These are phyloP conservation scores for Schrenkiella parvula DNA, from an alignment of 345 rosid genomes.

Conservation along the genomic window DNA sequence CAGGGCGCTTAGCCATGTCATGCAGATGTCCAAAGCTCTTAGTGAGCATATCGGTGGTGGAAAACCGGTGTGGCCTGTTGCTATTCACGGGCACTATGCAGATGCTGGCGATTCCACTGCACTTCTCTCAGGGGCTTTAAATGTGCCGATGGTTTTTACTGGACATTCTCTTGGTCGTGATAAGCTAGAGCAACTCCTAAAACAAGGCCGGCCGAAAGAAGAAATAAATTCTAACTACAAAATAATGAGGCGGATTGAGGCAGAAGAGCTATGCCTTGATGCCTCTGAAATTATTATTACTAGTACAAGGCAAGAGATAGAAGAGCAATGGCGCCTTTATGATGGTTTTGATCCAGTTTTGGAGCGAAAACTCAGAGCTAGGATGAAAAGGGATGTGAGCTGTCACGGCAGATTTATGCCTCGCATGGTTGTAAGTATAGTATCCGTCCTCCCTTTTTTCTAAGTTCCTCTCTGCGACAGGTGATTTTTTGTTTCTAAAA, in stretches of 20 bases:
- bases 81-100: conserved; percentile 72
- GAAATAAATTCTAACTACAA: conserved; percentile 59
- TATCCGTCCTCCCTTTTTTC: not conserved
- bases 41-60: conserved; percentile 63
- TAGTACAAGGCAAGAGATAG: conserved; percentile 76
- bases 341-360: conserved; percentile 71
- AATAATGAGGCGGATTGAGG: conserved; percentile 71
- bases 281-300: conserved; percentile 65
- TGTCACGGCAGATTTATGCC: conserved; percentile 75
- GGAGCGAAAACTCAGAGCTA: conserved; percentile 67
- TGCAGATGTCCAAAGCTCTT: conserved; percentile 66
- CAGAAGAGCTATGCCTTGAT: conserved; percentile 64
- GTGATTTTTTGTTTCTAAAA: not conserved
- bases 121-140: conserved; percentile 66
- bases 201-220: conserved; percentile 64
- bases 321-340: conserved; percentile 75
- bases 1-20: conserved; percentile 59
- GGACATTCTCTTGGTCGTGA: conserved; percentile 80
- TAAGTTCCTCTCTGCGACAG: not conserved
- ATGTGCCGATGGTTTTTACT: conserved; percentile 76
- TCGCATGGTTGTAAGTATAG: conserved; percentile 59
- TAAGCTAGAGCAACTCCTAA: conserved; percentile 64
- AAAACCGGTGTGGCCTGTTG: conserved; percentile 65
- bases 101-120: conserved; percentile 73
- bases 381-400: conserved; percentile 70